Evolutionary conservation across 1,284 basidiomycete genomes (phyloP), one percentile per base, ranked within the genome.

Genomic region (Puccinia hordei): DNA sequence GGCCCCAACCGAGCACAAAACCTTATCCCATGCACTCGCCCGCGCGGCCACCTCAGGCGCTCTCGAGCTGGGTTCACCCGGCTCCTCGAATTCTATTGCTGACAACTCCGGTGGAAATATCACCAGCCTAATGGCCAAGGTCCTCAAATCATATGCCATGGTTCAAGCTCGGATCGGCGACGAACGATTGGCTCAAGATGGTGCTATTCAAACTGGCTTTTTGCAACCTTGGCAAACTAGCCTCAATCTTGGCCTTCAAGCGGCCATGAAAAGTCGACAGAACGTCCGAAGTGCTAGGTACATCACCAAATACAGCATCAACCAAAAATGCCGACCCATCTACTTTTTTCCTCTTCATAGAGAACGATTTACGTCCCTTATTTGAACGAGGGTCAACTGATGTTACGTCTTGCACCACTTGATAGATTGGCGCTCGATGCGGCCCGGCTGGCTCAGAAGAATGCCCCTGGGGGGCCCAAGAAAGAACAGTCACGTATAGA

Each of bases 211-310:
- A 82, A 87, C 88, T 63, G 89, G 90, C 78, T 97, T 97, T 87
- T 87, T 97, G 81, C 89, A 90, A 73, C 94, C 95, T n/a, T 98
- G 95, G 94, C 92, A 93, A 87, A 90, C 90, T 59, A 96, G 93
- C 8, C 87, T 97, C 81, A 90, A 90, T 82, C 91, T 91, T 33
- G 90, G 90, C 78, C 91, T 97, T 84, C 89, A 90, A 9, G 90
- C 95, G 33, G 94, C 95, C 10, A 90, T 96, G 89, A 95, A 93
- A 87, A 93, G 93, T 1, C 89, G 95, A 75, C 91, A 91, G 84
- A 92, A 92, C n/a, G 94, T 98, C 81, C 90, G 92, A 82, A 88
- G 90, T 27, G 93, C 93, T 84, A 88, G 95, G 83, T 75, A 63
- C 35, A 38, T 63, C 24, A 63, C 27, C 9, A 41, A 4, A 71